Conservation (phyloP, 169 alveolate genomes). For the Theileria sp. region DNA sequence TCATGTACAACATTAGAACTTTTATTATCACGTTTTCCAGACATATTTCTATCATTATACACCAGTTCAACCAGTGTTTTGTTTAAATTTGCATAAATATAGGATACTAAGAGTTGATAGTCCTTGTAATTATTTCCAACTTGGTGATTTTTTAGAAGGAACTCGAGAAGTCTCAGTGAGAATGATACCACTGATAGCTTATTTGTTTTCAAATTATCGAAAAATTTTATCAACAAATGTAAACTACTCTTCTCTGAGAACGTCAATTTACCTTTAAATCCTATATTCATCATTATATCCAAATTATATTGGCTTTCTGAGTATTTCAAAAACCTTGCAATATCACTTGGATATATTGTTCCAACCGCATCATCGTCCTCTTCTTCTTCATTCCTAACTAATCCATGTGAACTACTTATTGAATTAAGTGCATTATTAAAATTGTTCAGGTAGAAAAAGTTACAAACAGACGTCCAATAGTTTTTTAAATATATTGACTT, state of each 20-base stretch:
- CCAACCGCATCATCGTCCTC: neutral
- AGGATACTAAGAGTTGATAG: neutral
- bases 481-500: constrained; percentile 1
- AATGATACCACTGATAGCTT: neutral
- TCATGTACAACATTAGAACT: neutral
- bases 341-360: constrained; percentile 22
- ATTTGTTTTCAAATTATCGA: neutral
- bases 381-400: neutral
- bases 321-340: constrained; percentile 19
- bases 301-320: constrained; percentile 13
- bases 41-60: neutral
- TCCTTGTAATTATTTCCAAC: neutral
- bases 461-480: constrained; percentile 13
- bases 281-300: neutral
- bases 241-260: neutral
- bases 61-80: neutral
- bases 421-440: neutral
- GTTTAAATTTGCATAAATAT: neutral
- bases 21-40: neutral
- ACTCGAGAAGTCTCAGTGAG: neutral
- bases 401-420: neutral
- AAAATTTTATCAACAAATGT: neutral
- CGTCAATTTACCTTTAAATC: neutral
- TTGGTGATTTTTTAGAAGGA: constrained; percentile 3
- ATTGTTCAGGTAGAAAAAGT: neutral